These are phyloP conservation scores for Sporothrix variecibatus DNA, from an alignment of 2,329 filamentous ascomycete genomes.

Conservation along the genomic window DNA sequence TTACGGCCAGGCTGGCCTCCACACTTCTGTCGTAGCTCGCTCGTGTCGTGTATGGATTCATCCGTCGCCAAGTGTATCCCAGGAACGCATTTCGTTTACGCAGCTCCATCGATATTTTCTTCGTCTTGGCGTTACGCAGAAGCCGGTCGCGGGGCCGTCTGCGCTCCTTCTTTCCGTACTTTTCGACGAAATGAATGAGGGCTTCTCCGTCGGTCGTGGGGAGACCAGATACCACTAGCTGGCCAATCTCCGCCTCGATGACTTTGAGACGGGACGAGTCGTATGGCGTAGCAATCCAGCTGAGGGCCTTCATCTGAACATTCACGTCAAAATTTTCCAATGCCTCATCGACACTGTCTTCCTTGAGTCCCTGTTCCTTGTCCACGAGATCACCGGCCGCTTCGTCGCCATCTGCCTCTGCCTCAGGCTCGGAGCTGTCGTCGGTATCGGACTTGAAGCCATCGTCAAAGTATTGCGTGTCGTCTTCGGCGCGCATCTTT, in stretches of 20 bases:
- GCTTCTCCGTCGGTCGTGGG: conserved; percentile 43
- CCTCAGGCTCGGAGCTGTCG: conserved; percentile 20
- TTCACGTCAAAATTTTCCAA: conserved; percentile 11
- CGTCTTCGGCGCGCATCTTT: conserved; percentile 64
- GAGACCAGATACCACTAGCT: conserved; percentile 36
- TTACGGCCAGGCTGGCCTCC: conserved; percentile 26
- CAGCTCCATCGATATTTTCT: conserved; percentile 70
- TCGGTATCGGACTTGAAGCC: conserved; percentile 63
- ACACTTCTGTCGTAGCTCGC: background rate
- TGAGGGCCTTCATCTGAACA: conserved; percentile 47
- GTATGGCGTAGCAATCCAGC: conserved; percentile 51
- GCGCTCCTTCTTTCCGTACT: conserved; percentile 64
- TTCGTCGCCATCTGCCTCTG: background rate
- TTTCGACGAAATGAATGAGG: conserved; percentile 54
- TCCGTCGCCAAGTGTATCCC: conserved; percentile 80
- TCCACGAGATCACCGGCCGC: background rate
- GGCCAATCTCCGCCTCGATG: conserved; percentile 53
- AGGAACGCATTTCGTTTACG: conserved; percentile 82
- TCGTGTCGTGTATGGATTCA: conserved; percentile 32
- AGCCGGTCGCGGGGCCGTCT: conserved; percentile 84
- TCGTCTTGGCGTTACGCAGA: conserved; percentile 70
- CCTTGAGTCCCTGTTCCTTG: background rate
- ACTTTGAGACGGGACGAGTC: conserved; percentile 51
- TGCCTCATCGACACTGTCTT: conserved; percentile 1
- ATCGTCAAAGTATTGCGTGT: conserved; percentile 89